phyloP scores from a whole-genome alignment of 495 filamentous ascomycete genomes.

The Rhizodiscina lignyota region DNA sequence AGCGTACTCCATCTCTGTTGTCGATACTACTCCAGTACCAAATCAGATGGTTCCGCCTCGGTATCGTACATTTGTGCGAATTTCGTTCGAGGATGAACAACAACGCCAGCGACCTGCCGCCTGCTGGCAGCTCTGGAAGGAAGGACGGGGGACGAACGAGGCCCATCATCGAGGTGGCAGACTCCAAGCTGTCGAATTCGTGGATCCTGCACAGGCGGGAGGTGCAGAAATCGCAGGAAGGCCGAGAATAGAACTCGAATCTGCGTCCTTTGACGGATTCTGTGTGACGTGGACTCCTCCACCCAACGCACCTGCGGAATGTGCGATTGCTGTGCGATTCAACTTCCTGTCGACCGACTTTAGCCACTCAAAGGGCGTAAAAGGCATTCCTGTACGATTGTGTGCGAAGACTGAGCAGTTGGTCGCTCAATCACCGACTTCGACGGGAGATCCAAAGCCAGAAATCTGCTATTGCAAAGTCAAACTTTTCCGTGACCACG shows the following conservation, averaged over 20 bases:
- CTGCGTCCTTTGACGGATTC: conserved; percentile 80
- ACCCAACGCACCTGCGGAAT: conserved; percentile 44
- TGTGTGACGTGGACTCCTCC: conserved; percentile 72
- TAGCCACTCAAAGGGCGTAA: conserved; percentile 94
- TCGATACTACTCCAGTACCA: conserved; percentile 47
- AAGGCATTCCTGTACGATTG: conserved; percentile 82
- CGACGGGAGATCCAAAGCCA: conserved; percentile 23
- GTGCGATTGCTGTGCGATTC: conserved; percentile 76
- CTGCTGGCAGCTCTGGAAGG: conserved; percentile 95
- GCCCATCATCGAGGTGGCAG: conserved; percentile 77
- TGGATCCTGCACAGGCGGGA: conserved; percentile 52
- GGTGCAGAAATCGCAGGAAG: conserved; percentile 51
- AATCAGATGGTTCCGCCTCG: conserved; percentile 25
- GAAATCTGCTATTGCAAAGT: conserved; percentile 92
- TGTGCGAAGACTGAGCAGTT: conserved; percentile 69
- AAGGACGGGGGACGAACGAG: conserved; percentile 75
- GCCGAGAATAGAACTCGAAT: conserved; percentile 64
- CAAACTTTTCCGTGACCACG: conserved; percentile 92
- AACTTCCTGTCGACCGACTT: conserved; percentile 98
- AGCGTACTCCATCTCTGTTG: conserved; percentile 64
- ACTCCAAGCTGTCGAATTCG: conserved; percentile 83
- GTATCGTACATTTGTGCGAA: conserved; percentile 75
- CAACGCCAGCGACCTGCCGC: conserved; percentile 65
- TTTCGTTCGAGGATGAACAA: conserved; percentile 89
- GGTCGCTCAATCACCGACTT: conserved; percentile 15